Base-by-base conservation (phyloP, 2,329 filamentous ascomycete genomes). In the Fusarium haematococcum region DNA sequence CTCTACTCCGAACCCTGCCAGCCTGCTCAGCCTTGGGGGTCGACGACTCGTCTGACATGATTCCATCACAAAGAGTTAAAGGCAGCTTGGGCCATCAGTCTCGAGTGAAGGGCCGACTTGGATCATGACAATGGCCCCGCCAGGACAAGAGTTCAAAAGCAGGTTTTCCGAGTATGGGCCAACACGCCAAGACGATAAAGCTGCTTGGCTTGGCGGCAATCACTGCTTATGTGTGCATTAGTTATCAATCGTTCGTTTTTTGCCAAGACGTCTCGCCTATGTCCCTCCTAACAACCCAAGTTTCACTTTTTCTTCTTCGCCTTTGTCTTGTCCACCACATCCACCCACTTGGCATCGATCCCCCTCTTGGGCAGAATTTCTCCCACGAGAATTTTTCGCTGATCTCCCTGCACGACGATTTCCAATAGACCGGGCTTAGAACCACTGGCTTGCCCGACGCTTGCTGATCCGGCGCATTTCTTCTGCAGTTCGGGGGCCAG, bases 361-460 rank as follows among this genome's bases (percentile, higher is more conserved):
- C 75, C 75, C 43, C 41, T 69, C 16, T 37, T 73, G 3, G 58
- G 43, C 14, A 77, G 20, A 8, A 77, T 64, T 5, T 77, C 75
- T 6, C 27, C 65, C 0, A 65, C 45, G 1, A 77, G 65, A 1
- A 77, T 39, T 35, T 77, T 77, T 5, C 67, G 65, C 6, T 77
- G 75, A 14, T 77, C 75, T 16, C 75, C 75, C 8, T 77, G 75
- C 14, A 77, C 71, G 1, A 77, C 75, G 48, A 77, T 70, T 27
- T 77, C 75, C 71, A 77, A 68, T 6, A 39, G 20, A 3, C 75
- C 75, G 20, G 75, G 75, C 13, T 75, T 77, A 9, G 75, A 35
- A 13, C 75, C 75, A 6, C 67, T 75, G 4, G 67, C 75, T 33
- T 77, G 75, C 3, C 75, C 75, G 11, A 76, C 75, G 1, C 75